Evolutionary conservation across 345 rosid species (phyloP), one percentile per base, ranked within the genome.

Genomic region (Isatis tinctoria): DNA sequence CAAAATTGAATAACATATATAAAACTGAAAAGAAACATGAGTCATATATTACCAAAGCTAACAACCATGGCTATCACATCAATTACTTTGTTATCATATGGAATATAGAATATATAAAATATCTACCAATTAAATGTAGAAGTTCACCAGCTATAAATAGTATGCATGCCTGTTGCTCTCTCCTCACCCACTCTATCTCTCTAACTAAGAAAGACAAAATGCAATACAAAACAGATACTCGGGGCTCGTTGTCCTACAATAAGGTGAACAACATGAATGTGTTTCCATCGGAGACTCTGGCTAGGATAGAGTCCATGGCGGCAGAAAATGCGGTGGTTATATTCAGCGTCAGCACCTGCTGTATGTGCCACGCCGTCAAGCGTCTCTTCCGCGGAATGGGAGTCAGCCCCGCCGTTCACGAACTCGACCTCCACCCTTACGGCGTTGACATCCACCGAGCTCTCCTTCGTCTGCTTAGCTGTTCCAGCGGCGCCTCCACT

Each of bases 301-400:
- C 4, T 14, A 68, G 26, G 12, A 76, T 76, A 69, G 79, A 76
- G 49, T 69, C 79, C 0, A 69, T 92, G 56, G 99, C 87, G 0
- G 65, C 87, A 1, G 82, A 85, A 60, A 92, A 84, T 41, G 90
- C 97, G 2, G 93, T 90, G 78, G 97, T 94, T 43, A 73, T 94
- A 54, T 91, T 94, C 85, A 88, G 96, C 74, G 56, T 82, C 75
- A 90, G 92, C 62, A 87, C 90, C 0, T 94, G 99, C 72, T 90
- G 99, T 85, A 90, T 94, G 99, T 90, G 99, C 82, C 93, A 97
- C 5, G 97, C 90, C 61, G 87, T 93, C 28, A 90, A 91, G 80
- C 93, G 96, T 57, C 97, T 94, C 74, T 92, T 94, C 67, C 85
- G 90, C 43, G 83, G 96, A 40, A 87, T 91, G 16, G 97, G 97